A percentile compares a stretch with the other conserved stretches of the same genome.
phyloP scores from a whole-genome alignment of 2,329 filamentous ascomycete species.

The Zymoseptoria brevis region DNA sequence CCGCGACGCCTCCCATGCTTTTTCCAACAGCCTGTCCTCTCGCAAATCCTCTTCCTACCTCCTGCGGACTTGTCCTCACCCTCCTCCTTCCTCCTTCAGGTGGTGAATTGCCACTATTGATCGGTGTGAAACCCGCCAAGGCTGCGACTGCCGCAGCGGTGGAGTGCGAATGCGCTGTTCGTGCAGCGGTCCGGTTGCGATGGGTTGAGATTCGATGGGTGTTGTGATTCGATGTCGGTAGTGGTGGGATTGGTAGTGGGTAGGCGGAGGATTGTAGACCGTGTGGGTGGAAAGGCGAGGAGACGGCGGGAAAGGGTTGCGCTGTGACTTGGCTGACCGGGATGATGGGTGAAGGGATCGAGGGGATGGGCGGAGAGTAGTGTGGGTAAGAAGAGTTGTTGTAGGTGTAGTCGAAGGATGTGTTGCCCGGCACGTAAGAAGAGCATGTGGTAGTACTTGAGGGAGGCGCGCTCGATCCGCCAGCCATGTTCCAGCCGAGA shows the following conservation, averaged over 20 bases:
- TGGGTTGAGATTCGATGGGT: conserved; percentile 4
- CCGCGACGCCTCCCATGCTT: not conserved
- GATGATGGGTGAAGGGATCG: conserved; percentile 17
- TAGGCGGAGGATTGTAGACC: conserved; percentile 16
- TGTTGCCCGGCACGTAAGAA: not conserved
- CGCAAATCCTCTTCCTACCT: not conserved
- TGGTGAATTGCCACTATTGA: conserved; percentile 12
- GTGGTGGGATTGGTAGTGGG: conserved; percentile 4
- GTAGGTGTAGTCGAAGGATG: conserved; percentile 1
- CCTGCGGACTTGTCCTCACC: conserved; percentile 13
- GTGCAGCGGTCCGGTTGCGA: not conserved
- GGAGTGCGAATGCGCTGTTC: conserved; percentile 1
- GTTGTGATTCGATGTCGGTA: conserved; percentile 6
- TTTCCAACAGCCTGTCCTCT: not conserved
- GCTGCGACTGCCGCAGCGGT: not conserved
- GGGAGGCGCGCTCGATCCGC: conserved; percentile 11
- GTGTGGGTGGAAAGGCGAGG: conserved; percentile 18
- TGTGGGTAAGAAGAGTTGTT: not conserved
- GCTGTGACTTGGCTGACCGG: conserved; percentile 27
- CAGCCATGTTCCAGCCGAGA: conserved; percentile 25
- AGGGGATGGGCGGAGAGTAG: conserved; percentile 12
- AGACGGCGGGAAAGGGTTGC: conserved; percentile 25
- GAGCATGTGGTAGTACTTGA: conserved; percentile 1
- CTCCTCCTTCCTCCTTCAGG: conserved; percentile 3
- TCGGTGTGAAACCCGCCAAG: conserved; percentile 16